Conservation (phyloP, 2,329 filamentous ascomycete species). For the Diaporthe sp. region DNA sequence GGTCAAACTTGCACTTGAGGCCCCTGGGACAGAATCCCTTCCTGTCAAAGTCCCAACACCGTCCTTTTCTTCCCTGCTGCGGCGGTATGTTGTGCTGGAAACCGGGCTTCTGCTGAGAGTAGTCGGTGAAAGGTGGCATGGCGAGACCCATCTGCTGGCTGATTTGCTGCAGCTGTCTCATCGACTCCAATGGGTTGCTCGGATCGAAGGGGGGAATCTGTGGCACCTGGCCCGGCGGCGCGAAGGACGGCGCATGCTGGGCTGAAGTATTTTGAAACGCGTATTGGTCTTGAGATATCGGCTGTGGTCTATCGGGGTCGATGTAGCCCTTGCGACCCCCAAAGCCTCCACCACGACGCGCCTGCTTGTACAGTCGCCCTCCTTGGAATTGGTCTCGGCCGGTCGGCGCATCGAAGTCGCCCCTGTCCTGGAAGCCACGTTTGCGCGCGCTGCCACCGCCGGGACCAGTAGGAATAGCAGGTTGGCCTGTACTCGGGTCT, state of each 20-base stretch:
- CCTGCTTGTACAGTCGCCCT: constrained; percentile 70
- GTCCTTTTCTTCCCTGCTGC: constrained; percentile 56
- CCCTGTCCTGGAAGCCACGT: constrained; percentile 69
- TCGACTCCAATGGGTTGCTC: constrained; percentile 71
- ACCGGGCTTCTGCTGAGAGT: constrained; percentile 43
- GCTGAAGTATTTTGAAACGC: constrained; percentile 35
- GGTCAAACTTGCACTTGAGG: constrained; percentile 77
- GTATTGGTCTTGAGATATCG: constrained; percentile 44
- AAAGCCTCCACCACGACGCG: constrained; percentile 64
- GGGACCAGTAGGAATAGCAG: constrained; percentile 40
- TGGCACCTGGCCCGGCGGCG: constrained; percentile 41
- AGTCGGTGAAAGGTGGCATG: constrained; percentile 58
- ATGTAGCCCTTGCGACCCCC: constrained; percentile 40
- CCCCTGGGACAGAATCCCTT: constrained; percentile 81
- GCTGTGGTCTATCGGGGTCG: constrained; percentile 44
- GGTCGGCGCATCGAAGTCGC: constrained; percentile 52
- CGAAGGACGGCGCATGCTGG: constrained; percentile 44
- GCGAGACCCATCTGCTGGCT: constrained; percentile 69
- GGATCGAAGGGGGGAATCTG: constrained; percentile 68
- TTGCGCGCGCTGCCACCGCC: constrained; percentile 58
- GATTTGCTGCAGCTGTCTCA: constrained; percentile 74
- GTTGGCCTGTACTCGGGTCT: not conserved
- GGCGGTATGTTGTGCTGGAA: constrained; percentile 43
- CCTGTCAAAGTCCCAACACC: constrained; percentile 79
- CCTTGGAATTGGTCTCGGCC: constrained; percentile 50